phyloP scores from a whole-genome alignment of 108 stramenopile species.

The Aurantiochytrium sp. region DNA sequence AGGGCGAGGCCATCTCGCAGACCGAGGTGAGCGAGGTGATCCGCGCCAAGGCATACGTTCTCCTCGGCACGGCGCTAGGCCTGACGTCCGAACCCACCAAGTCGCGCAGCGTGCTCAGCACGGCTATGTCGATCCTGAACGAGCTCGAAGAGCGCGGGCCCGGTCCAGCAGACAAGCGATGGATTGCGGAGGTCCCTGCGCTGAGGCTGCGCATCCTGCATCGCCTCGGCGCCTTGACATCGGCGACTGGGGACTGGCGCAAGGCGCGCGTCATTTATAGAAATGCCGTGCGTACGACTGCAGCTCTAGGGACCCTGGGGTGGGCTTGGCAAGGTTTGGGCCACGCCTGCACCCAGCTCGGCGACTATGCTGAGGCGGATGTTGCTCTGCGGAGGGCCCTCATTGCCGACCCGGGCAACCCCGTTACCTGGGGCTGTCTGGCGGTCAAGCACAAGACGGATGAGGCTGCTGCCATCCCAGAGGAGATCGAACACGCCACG shows the following conservation, averaged over 20 bases:
- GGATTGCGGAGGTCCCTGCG: background rate
- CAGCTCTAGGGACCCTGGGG: background rate
- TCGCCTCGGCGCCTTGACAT: background rate
- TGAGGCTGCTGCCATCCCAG: background rate
- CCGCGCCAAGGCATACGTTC: background rate
- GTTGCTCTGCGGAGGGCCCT: background rate
- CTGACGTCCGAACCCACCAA: background rate
- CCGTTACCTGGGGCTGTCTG: background rate
- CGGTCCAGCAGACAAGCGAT: background rate
- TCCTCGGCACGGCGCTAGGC: background rate
- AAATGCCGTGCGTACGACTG: background rate
- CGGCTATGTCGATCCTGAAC: background rate
- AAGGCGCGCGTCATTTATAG: background rate
- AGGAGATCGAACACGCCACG: background rate
- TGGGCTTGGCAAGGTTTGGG: constrained; percentile 13
- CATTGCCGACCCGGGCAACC: background rate
- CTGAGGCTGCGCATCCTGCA: background rate
- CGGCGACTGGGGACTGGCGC: background rate
- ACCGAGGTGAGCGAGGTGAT: background rate
- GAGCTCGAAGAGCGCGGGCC: background rate
- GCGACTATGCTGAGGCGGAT: background rate
- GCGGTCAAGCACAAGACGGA: background rate
- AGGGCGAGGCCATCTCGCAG: background rate
- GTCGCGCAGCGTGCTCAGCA: background rate
- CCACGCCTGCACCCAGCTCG: background rate